Evolutionary conservation across 306 rosid species (phyloP), one percentile per base, ranked within the genome.

Genomic region (Neltuma alba): DNA sequence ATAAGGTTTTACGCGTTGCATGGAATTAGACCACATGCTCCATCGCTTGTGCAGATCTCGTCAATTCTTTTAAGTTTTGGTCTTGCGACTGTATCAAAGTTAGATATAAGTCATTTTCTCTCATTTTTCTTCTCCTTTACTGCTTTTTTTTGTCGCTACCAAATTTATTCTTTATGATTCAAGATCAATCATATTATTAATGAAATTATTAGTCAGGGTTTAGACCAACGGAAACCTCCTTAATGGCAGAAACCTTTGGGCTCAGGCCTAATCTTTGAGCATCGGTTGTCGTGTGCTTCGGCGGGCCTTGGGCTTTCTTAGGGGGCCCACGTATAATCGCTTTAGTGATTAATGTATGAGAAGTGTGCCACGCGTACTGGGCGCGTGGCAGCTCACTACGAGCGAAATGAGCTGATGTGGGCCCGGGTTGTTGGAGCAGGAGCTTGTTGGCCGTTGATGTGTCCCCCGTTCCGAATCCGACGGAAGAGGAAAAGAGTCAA

Each of bases 401-500:
- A n/a, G n/a, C n/a, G 36, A 60, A 60, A 60, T 27, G 31, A 14
- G 73, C 75, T 62, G 75, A 80, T 76, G 88, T 85, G 86, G 42
- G 87, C 87, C 65, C 54, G 0, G 5, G 1, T 0, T 8, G 16
- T 63, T 38, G 50, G 27, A 20, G 2, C 10, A 58, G 79, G 14
- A n/a, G 4, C 9, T 69, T 12, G 8, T 0, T 2, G 34, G 9
- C 86, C 88, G 89, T 83, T 57, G 68, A 70, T 83, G 44, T 64
- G 3, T 34, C 1, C 28, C 1, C 70, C 28, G 27, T 52, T 15
- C 25, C 25, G 18, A 40, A 85, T 85, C 83, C 0, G 68, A 83
- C 90, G 92, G 85, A 4, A 0, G 5, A 55, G 23, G 9, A 8
- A 37, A 20, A 2, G 80, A 90, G 89, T 86, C 92, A 90, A 85